Base-by-base conservation (phyloP, 768 basidiomycete genomes). In the Boletus tylopilopsis region DNA sequence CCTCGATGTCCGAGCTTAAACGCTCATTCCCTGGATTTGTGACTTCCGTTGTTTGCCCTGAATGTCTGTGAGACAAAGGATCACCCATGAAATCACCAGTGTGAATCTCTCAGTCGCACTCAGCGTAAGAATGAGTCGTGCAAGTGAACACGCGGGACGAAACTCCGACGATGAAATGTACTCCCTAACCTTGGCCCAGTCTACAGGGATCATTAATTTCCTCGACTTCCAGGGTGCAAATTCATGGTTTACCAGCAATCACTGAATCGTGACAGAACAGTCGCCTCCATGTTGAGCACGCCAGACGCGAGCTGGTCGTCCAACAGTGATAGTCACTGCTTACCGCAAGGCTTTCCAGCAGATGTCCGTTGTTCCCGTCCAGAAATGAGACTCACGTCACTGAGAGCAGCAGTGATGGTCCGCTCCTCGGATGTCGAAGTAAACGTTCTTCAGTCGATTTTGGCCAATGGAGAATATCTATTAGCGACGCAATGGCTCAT, bases 311-410 rank as follows among this genome's bases (percentile, higher is more conserved):
- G 32, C 45, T 29, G 44, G 46, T 49, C 47, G 16, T 35, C 44
- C 42, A 24, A 32, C 33, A 45, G 45, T 62, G 44, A 38, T 39
- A 18, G 49, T 29, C 42, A 41, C 54, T 48, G 70, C 70, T 69
- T 55, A 74, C 70, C 67, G 73, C 68, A 41, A 76, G 57, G 48
- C 72, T 72, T 64, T 76, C 75, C 53, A 74, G 60, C 13, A 76
- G 56, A 49, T 69, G 48, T 59, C 57, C 51, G 62, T 56, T 37
- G 56, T 53, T 46, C 53, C 56, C 33, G 61, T 46, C 47, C 59
- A 55, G 45, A 57, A 47, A 50, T 56, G 57, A 60, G 61, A 62
- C 25, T 42, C 57, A 51, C 71, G 66, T n/a, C n/a, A n/a, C n/a
- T 35, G 69, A 70, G 43, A 70, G 61, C 35, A 63, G 50, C 35